A percentile compares a stretch with the other conserved stretches of the same genome.
These are phyloP conservation scores for Boletus smithii DNA, from an alignment of 1,284 basidiomycete species.

Conservation along the genomic window DNA sequence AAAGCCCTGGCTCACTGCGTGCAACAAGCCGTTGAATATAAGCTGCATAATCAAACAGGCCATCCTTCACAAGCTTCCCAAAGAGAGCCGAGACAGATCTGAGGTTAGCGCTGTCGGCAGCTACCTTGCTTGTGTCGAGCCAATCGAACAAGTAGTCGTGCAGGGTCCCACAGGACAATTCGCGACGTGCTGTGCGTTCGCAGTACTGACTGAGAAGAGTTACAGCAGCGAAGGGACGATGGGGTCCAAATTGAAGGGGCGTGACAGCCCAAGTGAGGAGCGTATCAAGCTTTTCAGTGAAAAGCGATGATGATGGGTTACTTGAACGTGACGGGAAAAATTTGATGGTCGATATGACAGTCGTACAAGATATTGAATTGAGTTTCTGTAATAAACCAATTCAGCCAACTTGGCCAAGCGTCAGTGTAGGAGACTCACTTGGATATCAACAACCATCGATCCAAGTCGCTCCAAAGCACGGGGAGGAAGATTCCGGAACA, in stretches of 20 bases:
- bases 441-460: slow-evolving; percentile 71
- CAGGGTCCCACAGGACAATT: slow-evolving; percentile 52
- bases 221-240: slow-evolving; percentile 78
- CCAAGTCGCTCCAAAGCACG: slow-evolving; percentile 55
- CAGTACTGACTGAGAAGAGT: slow-evolving; percentile 74
- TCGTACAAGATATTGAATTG: slow-evolving; percentile 74
- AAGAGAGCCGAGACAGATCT: slow-evolving; percentile 68
- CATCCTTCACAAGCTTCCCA: slow-evolving; percentile 73
- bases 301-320: slow-evolving; percentile 42
- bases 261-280: slow-evolving; percentile 88
- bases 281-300: slow-evolving; percentile 73
- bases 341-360: slow-evolving; percentile 57
- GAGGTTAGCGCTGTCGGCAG: slow-evolving; percentile 57
- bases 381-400: slow-evolving; percentile 50
- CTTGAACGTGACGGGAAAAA: slow-evolving; percentile 53
- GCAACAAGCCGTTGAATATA: slow-evolving; percentile 87
- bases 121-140: slow-evolving; percentile 70
- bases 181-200: slow-evolving; percentile 57
- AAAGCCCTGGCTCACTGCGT: slow-evolving; percentile 66
- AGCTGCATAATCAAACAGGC: slow-evolving; percentile 78
- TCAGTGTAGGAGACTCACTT: slow-evolving; percentile 40
- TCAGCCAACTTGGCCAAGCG: background rate
- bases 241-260: slow-evolving; percentile 78
- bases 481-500: slow-evolving; percentile 65
- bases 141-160: slow-evolving; percentile 81